phyloP scores from a whole-genome alignment of 768 basidiomycete species.

The Boletus rubropictus region DNA sequence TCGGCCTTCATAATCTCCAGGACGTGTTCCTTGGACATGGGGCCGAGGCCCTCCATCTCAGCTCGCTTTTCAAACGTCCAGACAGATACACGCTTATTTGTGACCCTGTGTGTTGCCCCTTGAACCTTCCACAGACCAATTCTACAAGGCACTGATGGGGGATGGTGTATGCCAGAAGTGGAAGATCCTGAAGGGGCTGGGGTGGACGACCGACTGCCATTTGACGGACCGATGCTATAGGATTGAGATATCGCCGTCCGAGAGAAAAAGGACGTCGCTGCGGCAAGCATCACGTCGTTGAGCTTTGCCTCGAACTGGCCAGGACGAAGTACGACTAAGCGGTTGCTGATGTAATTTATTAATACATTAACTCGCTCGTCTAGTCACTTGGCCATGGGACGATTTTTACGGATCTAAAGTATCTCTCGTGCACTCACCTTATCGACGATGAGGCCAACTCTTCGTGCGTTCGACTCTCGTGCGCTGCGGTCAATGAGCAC shows the following conservation, averaged over 20 bases:
- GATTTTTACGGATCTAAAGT: background rate
- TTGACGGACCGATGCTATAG: slow-evolving; percentile 54
- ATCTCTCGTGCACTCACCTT: background rate
- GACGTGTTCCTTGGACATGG: slow-evolving; percentile 61
- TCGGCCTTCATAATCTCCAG: slow-evolving; percentile 87
- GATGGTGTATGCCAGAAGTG: slow-evolving; percentile 32
- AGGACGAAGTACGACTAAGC: too few species aligned
- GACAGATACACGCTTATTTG: slow-evolving; percentile 83
- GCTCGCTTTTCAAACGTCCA: slow-evolving; percentile 88
- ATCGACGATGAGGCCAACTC: slow-evolving; percentile 46
- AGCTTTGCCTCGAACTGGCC: background rate
- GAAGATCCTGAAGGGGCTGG: slow-evolving; percentile 32
- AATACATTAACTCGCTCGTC: background rate
- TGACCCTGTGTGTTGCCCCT: slow-evolving; percentile 81
- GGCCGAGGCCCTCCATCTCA: slow-evolving; percentile 67
- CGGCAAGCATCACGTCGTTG: slow-evolving; percentile 56
- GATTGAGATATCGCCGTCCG: slow-evolving; percentile 77
- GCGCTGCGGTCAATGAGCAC: slow-evolving; percentile 45
- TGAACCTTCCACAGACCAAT: slow-evolving; percentile 91
- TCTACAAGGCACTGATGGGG: slow-evolving; percentile 41
- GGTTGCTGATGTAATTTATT: slow-evolving; percentile 9
- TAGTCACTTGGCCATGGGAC: background rate
- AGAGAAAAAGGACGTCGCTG: slow-evolving; percentile 77
- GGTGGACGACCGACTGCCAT: slow-evolving; percentile 35
- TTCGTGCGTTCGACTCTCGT: slow-evolving; percentile 34